Conservation (phyloP, 2,329 filamentous ascomycete genomes). For the Epichloe amarillans region DNA sequence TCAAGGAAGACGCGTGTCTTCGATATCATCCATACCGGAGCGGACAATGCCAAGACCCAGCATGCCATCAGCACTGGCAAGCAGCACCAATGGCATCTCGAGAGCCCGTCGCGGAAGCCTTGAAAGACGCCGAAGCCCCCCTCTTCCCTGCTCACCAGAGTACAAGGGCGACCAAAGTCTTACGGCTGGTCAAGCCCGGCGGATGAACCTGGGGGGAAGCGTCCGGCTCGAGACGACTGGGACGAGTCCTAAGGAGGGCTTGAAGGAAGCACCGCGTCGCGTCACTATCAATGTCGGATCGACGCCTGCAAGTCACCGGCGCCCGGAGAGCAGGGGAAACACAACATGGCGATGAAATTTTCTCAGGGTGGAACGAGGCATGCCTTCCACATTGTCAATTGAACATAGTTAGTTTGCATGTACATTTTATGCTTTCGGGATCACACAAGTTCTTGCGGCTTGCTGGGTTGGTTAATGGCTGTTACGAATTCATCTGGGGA, state of each 20-base stretch:
- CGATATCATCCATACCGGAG: slow-evolving; percentile 22
- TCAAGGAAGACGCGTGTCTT: slow-evolving; percentile 31
- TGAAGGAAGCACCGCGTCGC: slow-evolving; percentile 17
- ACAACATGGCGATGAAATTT: slow-evolving; percentile 18
- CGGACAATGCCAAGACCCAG: slow-evolving; percentile 16
- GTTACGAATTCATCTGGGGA: background rate
- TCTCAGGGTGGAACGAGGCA: background rate
- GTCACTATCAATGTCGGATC: slow-evolving; percentile 25
- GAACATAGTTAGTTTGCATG: background rate
- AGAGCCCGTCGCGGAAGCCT: slow-evolving; percentile 36
- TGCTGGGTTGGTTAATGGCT: background rate
- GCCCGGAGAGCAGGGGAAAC: slow-evolving; percentile 18
- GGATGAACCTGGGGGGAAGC: slow-evolving; percentile 40
- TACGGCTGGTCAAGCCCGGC: slow-evolving; percentile 41
- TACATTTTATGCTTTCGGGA: background rate
- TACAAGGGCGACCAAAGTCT: slow-evolving; percentile 25
- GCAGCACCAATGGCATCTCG: slow-evolving; percentile 42
- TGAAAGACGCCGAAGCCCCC: slow-evolving; percentile 40
- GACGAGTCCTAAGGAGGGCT: slow-evolving; percentile 14
- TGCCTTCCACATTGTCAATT: background rate
- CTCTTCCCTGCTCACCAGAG: slow-evolving; percentile 39
- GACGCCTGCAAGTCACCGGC: slow-evolving; percentile 13
- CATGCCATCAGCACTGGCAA: slow-evolving; percentile 31
- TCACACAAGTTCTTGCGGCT: background rate
- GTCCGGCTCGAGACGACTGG: slow-evolving; percentile 17